A percentile compares a stretch with the other conserved stretches of the same genome.
These are phyloP conservation scores for Carex kokanica DNA, from an alignment of 176 grass and related monocot genomes.

Conservation along the genomic window DNA sequence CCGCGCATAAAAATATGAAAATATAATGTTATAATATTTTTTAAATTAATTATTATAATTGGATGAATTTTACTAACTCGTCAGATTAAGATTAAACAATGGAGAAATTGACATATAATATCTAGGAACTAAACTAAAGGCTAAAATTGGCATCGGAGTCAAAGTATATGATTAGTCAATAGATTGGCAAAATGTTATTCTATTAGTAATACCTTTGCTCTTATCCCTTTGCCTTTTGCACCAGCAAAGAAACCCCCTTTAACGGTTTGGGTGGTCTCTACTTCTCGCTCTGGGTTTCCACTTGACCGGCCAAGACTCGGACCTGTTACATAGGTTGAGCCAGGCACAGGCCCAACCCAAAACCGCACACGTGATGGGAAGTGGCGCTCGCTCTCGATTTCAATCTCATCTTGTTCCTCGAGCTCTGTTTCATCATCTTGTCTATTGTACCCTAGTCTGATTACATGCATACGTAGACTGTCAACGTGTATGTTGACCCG, in stretches of 20 bases:
- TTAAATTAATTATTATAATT: not conserved
- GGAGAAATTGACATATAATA: not conserved
- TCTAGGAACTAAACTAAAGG: not conserved
- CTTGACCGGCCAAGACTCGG: conserved; percentile 84
- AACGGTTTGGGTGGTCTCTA: conserved; percentile 58
- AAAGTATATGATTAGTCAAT: not conserved
- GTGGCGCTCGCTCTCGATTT: conserved; percentile 50
- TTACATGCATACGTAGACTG: conserved; percentile 65
- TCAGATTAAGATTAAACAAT: not conserved
- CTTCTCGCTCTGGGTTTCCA: conserved; percentile 70
- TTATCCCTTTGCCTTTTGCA: conserved; percentile 28
- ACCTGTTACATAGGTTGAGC: conserved; percentile 61
- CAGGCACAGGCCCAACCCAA: conserved; percentile 63
- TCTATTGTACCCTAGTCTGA: conserved; percentile 49
- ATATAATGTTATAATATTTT: not conserved
- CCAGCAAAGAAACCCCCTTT: conserved; percentile 46
- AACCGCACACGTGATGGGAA: conserved; percentile 75
- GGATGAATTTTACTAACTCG: not conserved
- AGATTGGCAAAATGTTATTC: conserved; percentile 15
- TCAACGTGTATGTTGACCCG: conserved; percentile 48
- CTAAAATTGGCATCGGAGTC: not conserved
- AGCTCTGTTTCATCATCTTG: conserved; percentile 16
- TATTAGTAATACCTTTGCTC: conserved; percentile 1
- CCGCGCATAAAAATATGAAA: not conserved
- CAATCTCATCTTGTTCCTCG: conserved; percentile 18